Evolutionary conservation across 371 early-diverging fungal genomes (phyloP).

Genomic region (Mortierella sp.): DNA sequence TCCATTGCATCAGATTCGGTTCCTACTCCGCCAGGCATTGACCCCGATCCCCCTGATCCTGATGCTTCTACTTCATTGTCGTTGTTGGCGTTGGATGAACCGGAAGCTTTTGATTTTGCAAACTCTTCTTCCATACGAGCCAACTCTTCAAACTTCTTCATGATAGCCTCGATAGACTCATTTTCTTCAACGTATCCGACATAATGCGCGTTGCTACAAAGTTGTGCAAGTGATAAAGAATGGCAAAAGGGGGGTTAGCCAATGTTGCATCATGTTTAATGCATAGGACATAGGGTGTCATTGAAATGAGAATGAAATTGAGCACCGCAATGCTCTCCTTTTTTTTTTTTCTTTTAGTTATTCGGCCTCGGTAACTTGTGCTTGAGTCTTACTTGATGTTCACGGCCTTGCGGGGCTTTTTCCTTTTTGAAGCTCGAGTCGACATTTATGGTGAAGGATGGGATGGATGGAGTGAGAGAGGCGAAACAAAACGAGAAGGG

Average conservation of each 20-base stretch:
- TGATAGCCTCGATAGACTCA: constrained; percentile 95
- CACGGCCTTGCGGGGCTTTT: constrained; percentile 39
- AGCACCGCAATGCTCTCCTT: background rate
- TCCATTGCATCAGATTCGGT: background rate
- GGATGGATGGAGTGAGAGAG: background rate
- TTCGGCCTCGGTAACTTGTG: background rate
- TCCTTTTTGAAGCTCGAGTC: constrained; percentile 44
- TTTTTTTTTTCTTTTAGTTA: background rate
- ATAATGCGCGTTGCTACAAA: constrained; percentile 83
- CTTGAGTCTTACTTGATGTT: constrained; percentile 34
- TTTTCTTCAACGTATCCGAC: constrained; percentile 96
- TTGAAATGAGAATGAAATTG: background rate
- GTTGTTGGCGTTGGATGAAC: background rate
- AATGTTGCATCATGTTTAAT: background rate
- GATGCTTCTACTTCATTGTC: background rate
- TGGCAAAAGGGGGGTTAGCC: background rate
- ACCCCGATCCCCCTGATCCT: background rate
- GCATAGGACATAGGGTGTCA: background rate
- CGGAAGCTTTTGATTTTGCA: constrained; percentile 58
- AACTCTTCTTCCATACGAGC: constrained; percentile 84
- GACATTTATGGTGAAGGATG: constrained; percentile 17
- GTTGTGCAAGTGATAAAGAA: background rate
- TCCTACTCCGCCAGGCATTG: background rate
- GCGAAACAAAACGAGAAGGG: too few relatives aligned
- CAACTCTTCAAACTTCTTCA: constrained; percentile 96